Percentiles rank a stretch among this genome's conserved stretches.
Evolutionary conservation across 2,329 filamentous ascomycete genomes (phyloP).

Genomic region (Cordyceps tenuipes): DNA sequence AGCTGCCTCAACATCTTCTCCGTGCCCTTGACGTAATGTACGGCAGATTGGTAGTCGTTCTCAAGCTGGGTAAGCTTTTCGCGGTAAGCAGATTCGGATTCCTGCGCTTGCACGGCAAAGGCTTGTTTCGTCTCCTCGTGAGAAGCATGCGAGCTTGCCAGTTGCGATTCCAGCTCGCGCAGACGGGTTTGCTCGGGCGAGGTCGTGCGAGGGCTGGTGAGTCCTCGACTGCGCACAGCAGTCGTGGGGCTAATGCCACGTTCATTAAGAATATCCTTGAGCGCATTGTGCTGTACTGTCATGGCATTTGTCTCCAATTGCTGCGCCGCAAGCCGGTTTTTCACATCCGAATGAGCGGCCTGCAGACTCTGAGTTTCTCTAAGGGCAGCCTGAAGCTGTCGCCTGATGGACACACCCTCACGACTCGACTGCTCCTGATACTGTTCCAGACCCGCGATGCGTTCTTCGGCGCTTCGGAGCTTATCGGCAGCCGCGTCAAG

Average conservation of each 20-base stretch:
- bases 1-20: conserved; percentile 99
- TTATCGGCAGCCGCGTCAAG: conserved; percentile 83
- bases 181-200: conserved; percentile 76
- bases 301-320: conserved; percentile 93
- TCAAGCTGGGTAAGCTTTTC: conserved; percentile 91
- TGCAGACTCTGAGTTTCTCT: conserved; percentile 78
- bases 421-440: conserved; percentile 96
- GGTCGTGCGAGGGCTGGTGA: conserved; percentile 61
- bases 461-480: conserved; percentile 84
- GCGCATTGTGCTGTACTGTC: conserved; percentile 80
- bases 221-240: conserved; percentile 59
- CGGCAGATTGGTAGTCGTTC: conserved; percentile 94
- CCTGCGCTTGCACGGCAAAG: conserved; percentile 72
- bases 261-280: conserved; percentile 88
- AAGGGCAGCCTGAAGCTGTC: conserved; percentile 78
- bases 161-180: conserved; percentile 79
- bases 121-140: conserved; percentile 78
- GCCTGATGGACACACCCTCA: conserved; percentile 80
- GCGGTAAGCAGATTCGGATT: conserved; percentile 81
- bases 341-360: conserved; percentile 71
- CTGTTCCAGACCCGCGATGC: conserved; percentile 90
- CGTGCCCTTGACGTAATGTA: conserved; percentile 96
- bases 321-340: conserved; percentile 73
- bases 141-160: conserved; percentile 65
- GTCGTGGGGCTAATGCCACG: conserved; percentile 75